A percentile compares a stretch with the other conserved stretches of the same genome.
Conservation (phyloP, 2,329 filamentous ascomycete species). For the Aspergillus hiratsukae region DNA sequence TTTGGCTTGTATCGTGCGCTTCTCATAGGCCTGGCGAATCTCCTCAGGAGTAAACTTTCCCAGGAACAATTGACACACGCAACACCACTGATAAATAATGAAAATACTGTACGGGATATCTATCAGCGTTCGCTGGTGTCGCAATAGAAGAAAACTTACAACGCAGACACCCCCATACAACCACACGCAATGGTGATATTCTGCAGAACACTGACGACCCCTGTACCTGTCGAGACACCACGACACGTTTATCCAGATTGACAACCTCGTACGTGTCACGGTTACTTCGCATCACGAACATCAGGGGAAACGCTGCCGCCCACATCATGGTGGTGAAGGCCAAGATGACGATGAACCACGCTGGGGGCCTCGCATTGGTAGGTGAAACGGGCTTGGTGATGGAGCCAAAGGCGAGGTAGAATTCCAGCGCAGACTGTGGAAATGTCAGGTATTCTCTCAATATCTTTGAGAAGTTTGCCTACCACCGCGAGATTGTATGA, state of each 20-base stretch:
- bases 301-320: conserved; percentile 1
- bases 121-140: neutral
- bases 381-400: conserved; percentile 1
- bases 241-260: neutral
- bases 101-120: neutral
- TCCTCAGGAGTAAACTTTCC: neutral
- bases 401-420: neutral
- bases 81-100: conserved; percentile 2
- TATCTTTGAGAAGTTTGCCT: neutral
- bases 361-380: neutral
- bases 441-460: no score
- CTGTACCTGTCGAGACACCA: neutral
- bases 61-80: neutral
- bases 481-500: conserved; percentile 1
- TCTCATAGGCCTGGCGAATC: neutral
- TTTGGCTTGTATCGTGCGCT: neutral
- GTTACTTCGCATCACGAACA: conserved; percentile 1
- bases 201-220: neutral
- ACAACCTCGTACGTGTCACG: neutral
- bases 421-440: neutral
- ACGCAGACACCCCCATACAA: neutral
- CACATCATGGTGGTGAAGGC: neutral
- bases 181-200: neutral
- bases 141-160: neutral
- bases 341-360: neutral